Conservation (phyloP, 345 rosid genomes). For the Rhodamnia argentea region DNA sequence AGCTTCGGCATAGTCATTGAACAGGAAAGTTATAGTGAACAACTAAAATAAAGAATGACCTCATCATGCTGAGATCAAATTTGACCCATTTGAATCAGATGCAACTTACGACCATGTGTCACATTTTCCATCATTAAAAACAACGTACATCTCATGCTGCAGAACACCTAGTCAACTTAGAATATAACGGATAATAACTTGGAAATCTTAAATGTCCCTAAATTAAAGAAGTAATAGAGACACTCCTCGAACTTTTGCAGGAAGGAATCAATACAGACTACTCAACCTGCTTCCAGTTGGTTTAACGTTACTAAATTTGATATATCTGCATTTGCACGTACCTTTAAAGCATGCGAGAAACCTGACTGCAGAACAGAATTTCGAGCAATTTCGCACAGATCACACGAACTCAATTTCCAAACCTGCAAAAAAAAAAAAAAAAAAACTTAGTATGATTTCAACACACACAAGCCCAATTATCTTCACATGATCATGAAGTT, state of each 20-base stretch:
- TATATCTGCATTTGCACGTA: conserved; percentile 1
- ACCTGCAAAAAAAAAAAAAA: conserved; percentile 31
- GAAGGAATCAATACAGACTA: not conserved
- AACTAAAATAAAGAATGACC: not conserved
- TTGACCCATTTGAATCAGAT: not conserved
- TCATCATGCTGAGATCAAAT: not conserved
- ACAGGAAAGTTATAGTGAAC: not conserved
- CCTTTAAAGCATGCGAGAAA: conserved; percentile 98
- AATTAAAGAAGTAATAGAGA: not conserved
- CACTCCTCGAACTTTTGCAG: not conserved
- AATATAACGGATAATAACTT: not conserved
- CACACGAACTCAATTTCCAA: conserved; percentile 97
- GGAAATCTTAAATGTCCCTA: not conserved
- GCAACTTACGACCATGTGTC: not conserved
- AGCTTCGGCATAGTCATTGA: not conserved
- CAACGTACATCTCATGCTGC: not conserved
- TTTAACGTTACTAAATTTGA: not conserved
- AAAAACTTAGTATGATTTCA: not conserved
- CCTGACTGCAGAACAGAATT: conserved; percentile 99
- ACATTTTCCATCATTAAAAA: not conserved
- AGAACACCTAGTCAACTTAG: not conserved
- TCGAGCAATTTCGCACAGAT: conserved; percentile 95
- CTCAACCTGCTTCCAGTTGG: not conserved
- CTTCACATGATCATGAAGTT: not conserved
- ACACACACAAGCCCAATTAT: not conserved